These are phyloP conservation scores for Oldenlandia corymbosa DNA, from an alignment of 257 asterid species.

Conservation along the genomic window DNA sequence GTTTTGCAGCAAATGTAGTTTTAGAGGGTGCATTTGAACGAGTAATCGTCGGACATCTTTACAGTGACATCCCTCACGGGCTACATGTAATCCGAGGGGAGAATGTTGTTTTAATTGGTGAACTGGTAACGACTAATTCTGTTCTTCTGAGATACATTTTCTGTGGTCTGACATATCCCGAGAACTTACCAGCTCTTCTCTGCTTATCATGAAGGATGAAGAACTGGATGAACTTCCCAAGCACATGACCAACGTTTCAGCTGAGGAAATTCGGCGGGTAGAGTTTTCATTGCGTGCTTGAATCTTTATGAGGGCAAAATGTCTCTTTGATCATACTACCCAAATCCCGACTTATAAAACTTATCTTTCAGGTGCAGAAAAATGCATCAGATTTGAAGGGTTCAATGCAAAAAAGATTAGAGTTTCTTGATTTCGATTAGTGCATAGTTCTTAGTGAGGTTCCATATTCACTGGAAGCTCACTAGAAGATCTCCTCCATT, in stretches of 20 bases:
- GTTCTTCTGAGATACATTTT: too few relatives aligned
- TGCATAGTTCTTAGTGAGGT: too few relatives aligned
- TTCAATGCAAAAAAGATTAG: slow-evolving; percentile 15
- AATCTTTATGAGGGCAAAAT: too few relatives aligned
- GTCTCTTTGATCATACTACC: neutral
- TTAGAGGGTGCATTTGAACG: slow-evolving; percentile 28
- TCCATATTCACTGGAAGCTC: too few relatives aligned
- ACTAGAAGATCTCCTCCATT: neutral
- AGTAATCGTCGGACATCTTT: slow-evolving; percentile 20
- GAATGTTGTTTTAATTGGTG: slow-evolving; percentile 31
- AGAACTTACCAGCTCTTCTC: neutral
- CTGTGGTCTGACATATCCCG: too few relatives aligned
- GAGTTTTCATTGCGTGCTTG: neutral
- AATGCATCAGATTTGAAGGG: slow-evolving; percentile 14
- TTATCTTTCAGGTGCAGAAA: slow-evolving; percentile 13
- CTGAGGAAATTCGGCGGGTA: slow-evolving; percentile 23
- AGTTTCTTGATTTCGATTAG: slow-evolving; percentile 26
- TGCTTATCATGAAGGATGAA: slow-evolving; percentile 10
- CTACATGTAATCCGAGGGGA: slow-evolving; percentile 28
- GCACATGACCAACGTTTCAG: slow-evolving; percentile 23
- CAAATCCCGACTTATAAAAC: neutral
- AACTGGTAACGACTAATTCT: slow-evolving; percentile 12
- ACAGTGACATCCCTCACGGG: slow-evolving; percentile 25
- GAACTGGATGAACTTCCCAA: slow-evolving; percentile 8
- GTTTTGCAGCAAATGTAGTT: slow-evolving; percentile 31